Evolutionary conservation across 2,329 filamentous ascomycete species (phyloP).

Genomic region (Claviceps monticola): DNA sequence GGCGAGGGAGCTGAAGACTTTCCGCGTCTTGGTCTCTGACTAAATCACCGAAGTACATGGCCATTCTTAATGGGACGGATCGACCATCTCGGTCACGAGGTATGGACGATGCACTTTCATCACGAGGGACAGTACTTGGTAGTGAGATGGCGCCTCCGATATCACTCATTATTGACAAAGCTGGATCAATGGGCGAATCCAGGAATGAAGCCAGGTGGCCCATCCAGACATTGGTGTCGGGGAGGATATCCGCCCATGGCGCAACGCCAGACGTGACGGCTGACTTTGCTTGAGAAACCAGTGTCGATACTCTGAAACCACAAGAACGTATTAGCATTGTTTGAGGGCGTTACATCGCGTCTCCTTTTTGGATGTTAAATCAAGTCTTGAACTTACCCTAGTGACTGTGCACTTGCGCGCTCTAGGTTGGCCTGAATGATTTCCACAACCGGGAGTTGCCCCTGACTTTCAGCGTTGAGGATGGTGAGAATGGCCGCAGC

Average conservation of each 20-base stretch:
- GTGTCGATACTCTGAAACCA: constrained; percentile 31
- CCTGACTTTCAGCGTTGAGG: constrained; percentile 29
- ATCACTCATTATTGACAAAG: constrained; percentile 59
- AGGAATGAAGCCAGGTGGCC: constrained; percentile 44
- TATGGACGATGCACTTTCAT: constrained; percentile 10
- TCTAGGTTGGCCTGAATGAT: constrained; percentile 45
- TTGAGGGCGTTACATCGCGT: not conserved
- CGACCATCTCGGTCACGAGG: constrained; percentile 53
- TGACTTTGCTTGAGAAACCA: constrained; percentile 31
- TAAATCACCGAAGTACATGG: constrained; percentile 52
- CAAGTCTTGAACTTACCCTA: constrained; percentile 30
- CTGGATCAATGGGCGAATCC: constrained; percentile 37
- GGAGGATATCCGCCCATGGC: constrained; percentile 40
- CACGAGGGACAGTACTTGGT: constrained; percentile 7
- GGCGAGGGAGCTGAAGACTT: constrained; percentile 23
- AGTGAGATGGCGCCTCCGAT: constrained; percentile 60
- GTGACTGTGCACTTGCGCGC: constrained; percentile 30
- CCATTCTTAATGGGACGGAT: constrained; percentile 62
- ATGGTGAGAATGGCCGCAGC: constrained; percentile 28
- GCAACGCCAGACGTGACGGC: constrained; percentile 16
- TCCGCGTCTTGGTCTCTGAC: constrained; percentile 34
- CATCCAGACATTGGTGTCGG: constrained; percentile 51
- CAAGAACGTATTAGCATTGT: not conserved
- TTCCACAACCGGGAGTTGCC: constrained; percentile 29
- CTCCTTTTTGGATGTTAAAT: not conserved